Base-by-base conservation (phyloP, 305 asterid species). In the Withania somnifera region DNA sequence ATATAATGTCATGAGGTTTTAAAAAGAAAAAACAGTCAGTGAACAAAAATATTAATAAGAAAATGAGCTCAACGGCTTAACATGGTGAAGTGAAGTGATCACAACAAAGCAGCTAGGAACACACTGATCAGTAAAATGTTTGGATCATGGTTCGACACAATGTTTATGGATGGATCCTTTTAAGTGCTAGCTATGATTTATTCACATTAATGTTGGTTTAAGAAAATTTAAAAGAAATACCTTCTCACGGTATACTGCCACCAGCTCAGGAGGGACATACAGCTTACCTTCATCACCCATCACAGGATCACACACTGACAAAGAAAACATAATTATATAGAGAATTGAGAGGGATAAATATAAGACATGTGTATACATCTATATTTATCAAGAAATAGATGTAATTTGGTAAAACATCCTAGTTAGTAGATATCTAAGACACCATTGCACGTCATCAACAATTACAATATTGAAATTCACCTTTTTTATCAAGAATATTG, bases 211-310 rank as follows among this genome's bases (percentile, higher is more conserved):
- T 69, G 38, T 50, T 75, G 24, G 26, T 47, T n/a, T 9, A 50
- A 28, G 26, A 22, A 50, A 9, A 75, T 26, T 50, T 26, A 50
- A 50, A 75, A 47, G 22, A 77, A 78, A 28, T 89, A 96, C 98
- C 98, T 94, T 94, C 89, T 94, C 97, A n/a, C 92, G 93, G 86
- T 94, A 94, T 47, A 94, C 97, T 9, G 97, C 89, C 60, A 92
- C 93, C 89, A 94, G 87, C 84, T 94, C 98, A 84, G 83, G 92
- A 51, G 98, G 98, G 34, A 96, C 97, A 84, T 96, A 96, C 83
- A 94, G 95, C 89, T 90, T 96, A 88, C 97, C 97, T 86, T 94
- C 97, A 85, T 96, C 99, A 15, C 99, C 99, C 90, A 96, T 86
- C 81, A 96, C 98, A 56, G 99, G 98, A 89, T 96, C 99, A 90